Evolutionary conservation across 2,329 filamentous ascomycete genomes (phyloP), one percentile per base, ranked within the genome.

Genomic region (Calonectria naviculata): DNA sequence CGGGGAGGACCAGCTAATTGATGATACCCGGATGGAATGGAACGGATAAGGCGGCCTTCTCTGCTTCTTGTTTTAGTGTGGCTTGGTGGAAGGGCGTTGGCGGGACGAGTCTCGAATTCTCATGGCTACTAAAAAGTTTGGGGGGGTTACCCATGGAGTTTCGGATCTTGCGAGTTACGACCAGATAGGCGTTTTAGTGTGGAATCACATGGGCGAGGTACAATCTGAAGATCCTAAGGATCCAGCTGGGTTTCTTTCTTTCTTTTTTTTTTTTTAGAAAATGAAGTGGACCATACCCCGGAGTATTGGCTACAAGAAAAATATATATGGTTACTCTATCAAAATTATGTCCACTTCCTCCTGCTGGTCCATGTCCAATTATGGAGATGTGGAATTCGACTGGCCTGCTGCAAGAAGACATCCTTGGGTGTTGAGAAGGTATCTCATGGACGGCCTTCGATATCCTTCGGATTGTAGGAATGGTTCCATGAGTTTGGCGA

Each of bases 11-110:
- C 61, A 71, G 60, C 38, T 65, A 46, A 65, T 63, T 63, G 52
- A 66, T 69, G 62, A 69, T 71, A 71, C 70, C 66, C 70, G 60
- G 38, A 62, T 26, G 61, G 44, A 71, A 29, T 60, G 49, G 49
- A 49, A 46, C 34, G 52, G 47, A 70, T 41, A 47, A 26, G 68
- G 64, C 13, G 54, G 46, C 28, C 19, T 60, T 69, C 56, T 28
- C 21, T 68, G 58, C 44, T 58, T 65, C 19, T 64, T 63, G 36
- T n/a, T 47, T 60, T 21, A n/a, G 46, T 44, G 26, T 60, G 36
- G 24, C 38, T 61, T 62, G 44, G 29, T 42, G 19, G 42, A 69
- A 36, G 41, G 68, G 68, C 54, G 68, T 70, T 66, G 68, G 63
- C 46, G 62, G 68, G 46, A 47, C 34, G 46, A 38, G 28, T 56